Conservation (phyloP, 148 eudicot species). For the Rhododendron williamsianum region DNA sequence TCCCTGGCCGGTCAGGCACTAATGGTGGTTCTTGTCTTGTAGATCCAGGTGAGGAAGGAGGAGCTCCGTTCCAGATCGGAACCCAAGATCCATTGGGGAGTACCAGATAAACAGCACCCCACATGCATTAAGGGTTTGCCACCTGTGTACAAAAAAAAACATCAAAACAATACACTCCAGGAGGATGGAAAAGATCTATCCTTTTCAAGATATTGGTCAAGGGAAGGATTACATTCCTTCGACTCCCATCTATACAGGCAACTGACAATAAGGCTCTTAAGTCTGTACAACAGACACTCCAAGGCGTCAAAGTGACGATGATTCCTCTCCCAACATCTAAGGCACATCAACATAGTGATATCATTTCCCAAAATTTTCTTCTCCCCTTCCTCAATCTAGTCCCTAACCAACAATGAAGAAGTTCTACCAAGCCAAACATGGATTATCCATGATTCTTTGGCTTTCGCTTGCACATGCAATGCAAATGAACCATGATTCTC, state of each 20-base stretch:
- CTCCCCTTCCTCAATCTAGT: background rate
- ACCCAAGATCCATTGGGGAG: background rate
- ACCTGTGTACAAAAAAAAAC: background rate
- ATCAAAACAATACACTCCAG: background rate
- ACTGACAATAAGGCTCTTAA: background rate
- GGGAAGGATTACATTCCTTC: background rate
- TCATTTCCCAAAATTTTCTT: background rate
- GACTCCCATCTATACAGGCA: background rate
- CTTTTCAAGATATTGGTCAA: background rate
- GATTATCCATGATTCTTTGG: background rate
- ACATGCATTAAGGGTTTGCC: background rate
- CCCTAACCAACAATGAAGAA: background rate
- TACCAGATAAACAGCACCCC: background rate
- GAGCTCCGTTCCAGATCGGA: background rate
- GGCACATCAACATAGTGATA: background rate
- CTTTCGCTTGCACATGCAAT: background rate
- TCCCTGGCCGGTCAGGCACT: background rate
- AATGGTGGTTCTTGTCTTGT: background rate
- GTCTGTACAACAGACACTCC: background rate
- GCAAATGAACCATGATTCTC: background rate
- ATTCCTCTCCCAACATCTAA: background rate
- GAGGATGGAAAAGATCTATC: background rate
- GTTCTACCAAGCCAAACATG: background rate
- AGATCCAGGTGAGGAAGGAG: background rate
- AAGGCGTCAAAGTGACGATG: background rate